Evolutionary conservation across 352 stramenopile species (phyloP), one percentile per base, ranked within the genome.

Genomic region (Pythium pectinolyticum): DNA sequence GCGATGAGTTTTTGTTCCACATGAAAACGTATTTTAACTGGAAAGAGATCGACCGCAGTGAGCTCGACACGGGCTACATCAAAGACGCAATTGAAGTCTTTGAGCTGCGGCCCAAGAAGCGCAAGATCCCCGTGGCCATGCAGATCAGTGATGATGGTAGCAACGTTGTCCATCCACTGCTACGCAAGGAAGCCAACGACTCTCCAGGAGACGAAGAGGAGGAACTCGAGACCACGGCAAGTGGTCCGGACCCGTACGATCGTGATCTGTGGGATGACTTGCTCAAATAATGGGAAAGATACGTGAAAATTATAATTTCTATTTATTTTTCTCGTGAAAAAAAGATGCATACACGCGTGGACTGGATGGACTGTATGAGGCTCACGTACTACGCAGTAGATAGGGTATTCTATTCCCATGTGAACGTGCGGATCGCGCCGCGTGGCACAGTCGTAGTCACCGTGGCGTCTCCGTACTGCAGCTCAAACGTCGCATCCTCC

Each of bases 61-160:
- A 90, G 52, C 53, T 90, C 22, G 78, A 93, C 57, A 53, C 70
- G 1, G 75, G 79, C 9, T 91, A 89, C 69, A 75, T 87, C 30
- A 89, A 90, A 57, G 80, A 89, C 11, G 63, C 80, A 1, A 90
- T 94, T 55, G 81, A 94, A 57, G 73, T 94, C 52, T 92, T 90
- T 56, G 78, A 92, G 68, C 74, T 90, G 70, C 74, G 77, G 11
- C 78, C 80, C 5, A 92, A 92, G 70, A 90, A 87, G 53, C 82
- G 81, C 51, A 91, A 86, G 54, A 71, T 90, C 15, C 85, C 85
- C 0, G 30, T 70, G 5, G 81, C 89, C 60, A 90, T 94, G 82
- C 57, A 75, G 58, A 92, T 94, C 48, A 24, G 19, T 34, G 47
- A 71, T 10, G 60, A 70, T 2, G 66, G 65, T 7, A 69, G 84